These are phyloP conservation scores for Lathyrus tuberosus DNA, from an alignment of 306 rosid species.

Conservation along the genomic window DNA sequence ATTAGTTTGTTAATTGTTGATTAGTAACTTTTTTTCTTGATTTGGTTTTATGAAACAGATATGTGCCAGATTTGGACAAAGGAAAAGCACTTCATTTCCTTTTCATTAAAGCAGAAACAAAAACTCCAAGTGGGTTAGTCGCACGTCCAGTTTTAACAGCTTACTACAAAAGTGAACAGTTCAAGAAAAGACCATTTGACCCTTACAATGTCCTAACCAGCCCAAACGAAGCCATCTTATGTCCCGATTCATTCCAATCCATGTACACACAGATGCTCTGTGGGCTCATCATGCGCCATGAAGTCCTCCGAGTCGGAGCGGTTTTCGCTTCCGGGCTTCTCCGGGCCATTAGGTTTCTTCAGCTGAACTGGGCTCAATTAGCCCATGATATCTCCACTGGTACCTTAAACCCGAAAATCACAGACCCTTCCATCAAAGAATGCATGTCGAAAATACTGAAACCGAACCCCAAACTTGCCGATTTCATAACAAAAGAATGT, in stretches of 20 bases:
- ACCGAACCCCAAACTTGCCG: conserved; percentile 61
- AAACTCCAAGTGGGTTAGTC: conserved; percentile 77
- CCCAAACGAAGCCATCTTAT: conserved; percentile 78
- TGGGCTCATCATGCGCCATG: conserved; percentile 74
- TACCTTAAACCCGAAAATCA: conserved; percentile 64
- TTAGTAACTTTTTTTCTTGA: neutral
- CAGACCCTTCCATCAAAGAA: conserved; percentile 54
- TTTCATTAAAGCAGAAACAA: conserved; percentile 75
- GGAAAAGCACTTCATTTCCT: conserved; percentile 85
- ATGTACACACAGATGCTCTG: conserved; percentile 96
- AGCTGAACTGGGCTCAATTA: conserved; percentile 65
- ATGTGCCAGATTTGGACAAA: conserved; percentile 75
- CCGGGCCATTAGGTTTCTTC: conserved; percentile 83
- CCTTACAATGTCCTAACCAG: conserved; percentile 83
- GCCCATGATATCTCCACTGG: conserved; percentile 67
- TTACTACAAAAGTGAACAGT: conserved; percentile 84
- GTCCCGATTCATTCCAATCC: conserved; percentile 79
- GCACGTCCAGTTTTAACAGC: conserved; percentile 94
- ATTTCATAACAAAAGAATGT: conserved; percentile 59
- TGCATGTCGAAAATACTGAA: conserved; percentile 52
- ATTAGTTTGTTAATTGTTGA: neutral
- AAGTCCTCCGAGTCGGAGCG: conserved; percentile 87
- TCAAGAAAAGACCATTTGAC: conserved; percentile 78
- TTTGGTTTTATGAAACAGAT: conserved; percentile 44
- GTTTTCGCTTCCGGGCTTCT: conserved; percentile 94